phyloP scores from a whole-genome alignment of 176 grass and related monocot genomes.

The Chloris gayana region DNA sequence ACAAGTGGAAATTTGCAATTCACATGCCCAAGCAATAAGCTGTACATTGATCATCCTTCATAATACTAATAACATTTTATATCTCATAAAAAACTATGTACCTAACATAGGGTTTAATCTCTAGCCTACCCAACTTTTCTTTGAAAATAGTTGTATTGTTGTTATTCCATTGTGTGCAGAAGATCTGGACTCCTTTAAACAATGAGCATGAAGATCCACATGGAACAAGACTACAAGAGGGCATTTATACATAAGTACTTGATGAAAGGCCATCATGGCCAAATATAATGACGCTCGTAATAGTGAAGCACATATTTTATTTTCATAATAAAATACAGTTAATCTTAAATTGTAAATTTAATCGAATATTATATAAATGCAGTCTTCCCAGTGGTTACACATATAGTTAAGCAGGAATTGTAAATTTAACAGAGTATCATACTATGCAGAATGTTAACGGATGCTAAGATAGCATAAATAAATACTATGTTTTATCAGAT shows the following conservation, averaged over 20 bases:
- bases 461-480: background rate
- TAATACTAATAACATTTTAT: background rate
- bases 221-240: background rate
- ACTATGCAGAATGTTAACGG: background rate
- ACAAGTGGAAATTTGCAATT: background rate
- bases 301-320: background rate
- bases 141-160: background rate
- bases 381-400: too few relatives aligned
- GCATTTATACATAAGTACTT: background rate
- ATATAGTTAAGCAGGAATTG: background rate
- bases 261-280: background rate
- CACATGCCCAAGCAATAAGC: background rate
- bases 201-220: background rate
- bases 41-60: background rate
- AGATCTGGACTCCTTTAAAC: background rate
- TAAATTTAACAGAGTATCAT: slow-evolving; percentile 14
- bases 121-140: background rate
- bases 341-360: too few relatives aligned
- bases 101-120: background rate
- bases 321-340: background rate
- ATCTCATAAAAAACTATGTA: background rate
- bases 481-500: background rate
- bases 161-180: background rate
- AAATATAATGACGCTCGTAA: slow-evolving; percentile 12
- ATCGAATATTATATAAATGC: too few relatives aligned